Base-by-base conservation (phyloP, 2,329 filamentous ascomycete species). In the Penicillium sp. region DNA sequence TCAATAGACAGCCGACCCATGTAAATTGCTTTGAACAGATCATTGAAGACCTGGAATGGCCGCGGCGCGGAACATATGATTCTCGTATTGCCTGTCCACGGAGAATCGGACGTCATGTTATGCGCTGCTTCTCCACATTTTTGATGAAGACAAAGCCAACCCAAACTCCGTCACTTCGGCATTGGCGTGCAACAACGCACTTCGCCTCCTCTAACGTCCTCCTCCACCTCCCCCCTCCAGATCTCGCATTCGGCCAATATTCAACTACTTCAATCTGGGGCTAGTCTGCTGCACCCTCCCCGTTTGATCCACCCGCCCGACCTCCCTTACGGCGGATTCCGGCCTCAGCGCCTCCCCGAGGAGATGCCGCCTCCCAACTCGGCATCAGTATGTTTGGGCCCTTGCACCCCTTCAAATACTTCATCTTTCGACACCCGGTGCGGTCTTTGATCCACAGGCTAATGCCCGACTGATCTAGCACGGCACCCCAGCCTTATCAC, bases 331-430 rank as follows among this genome's bases (percentile, higher is more conserved):
- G 56, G 60, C 55, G 53, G 50, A 62, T 60, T 60, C 57, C 51
- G 56, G 62, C 66, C 62, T 61, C 54, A 43, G 43, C 40, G 43
- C 55, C 62, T 39, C 66, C 63, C 44, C 35, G 46, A 43, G 53
- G 55, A 54, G 49, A 78, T 78, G 75, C 76, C 77, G 63, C 78
- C 77, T 63, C 75, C 71, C 63, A 79, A 78, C 69, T 74, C 76
- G 55, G 75, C 77, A 54, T 73, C 71, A 66, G 78, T 80, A 76
- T 62, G 77, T 70, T 57, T 56, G 36, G 55, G 57, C 55, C 56
- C 3, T 43, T 46, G 33, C 43, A 19, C 35, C 39, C 36, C 35
- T 51, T 11, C 7, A 14, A 46, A 50, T 44, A 14, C 24, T 39
- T 46, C 22, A 22, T 39, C 41, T 13, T 35, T 24, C 18, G 9